Percentiles rank a stretch among this genome's conserved stretches.
phyloP scores from a whole-genome alignment of 345 rosid species.

The Eucalyptus melliodora region DNA sequence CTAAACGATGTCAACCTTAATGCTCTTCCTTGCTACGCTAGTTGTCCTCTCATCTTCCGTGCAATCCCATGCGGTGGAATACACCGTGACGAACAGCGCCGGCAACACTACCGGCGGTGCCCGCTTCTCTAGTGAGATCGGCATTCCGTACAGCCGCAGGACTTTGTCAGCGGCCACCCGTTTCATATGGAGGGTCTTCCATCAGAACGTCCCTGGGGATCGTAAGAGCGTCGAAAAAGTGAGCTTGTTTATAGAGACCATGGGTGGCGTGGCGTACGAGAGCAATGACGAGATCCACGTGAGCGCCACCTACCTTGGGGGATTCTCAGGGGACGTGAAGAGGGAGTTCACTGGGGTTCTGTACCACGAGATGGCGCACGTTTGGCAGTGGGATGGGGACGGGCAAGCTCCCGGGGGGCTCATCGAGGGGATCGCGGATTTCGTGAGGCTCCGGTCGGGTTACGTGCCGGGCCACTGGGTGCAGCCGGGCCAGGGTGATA shows the following conservation, averaged over 20 bases:
- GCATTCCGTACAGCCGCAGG: constrained; percentile 1
- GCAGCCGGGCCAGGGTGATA: constrained; percentile 38
- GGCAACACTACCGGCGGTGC: constrained; percentile 3
- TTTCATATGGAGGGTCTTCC: constrained; percentile 22
- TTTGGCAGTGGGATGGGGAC: constrained; percentile 73
- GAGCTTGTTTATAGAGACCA: constrained; percentile 15
- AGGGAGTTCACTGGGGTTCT: constrained; percentile 40
- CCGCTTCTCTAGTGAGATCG: constrained; percentile 13
- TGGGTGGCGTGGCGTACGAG: constrained; percentile 12
- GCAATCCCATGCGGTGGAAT: constrained; percentile 17
- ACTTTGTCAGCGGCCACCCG: constrained; percentile 11
- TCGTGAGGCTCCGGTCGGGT: constrained; percentile 53
- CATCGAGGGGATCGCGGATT: constrained; percentile 64
- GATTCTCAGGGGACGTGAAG: constrained; percentile 23
- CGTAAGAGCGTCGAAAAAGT: constrained; percentile 12
- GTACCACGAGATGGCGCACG: constrained; percentile 56
- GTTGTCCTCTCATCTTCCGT: neutral
- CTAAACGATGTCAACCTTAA: neutral
- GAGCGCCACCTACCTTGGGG: constrained; percentile 13
- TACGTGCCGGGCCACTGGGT: constrained; percentile 50
- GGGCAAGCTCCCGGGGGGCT: constrained; percentile 32
- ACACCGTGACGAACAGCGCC: constrained; percentile 14
- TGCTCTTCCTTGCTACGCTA: neutral
- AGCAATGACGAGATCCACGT: constrained; percentile 19
- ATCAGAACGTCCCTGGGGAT: constrained; percentile 6